Percentiles rank a stretch among this genome's conserved stretches.
Evolutionary conservation across 1,284 basidiomycete species (phyloP).

Genomic region (Naganishia albida): DNA sequence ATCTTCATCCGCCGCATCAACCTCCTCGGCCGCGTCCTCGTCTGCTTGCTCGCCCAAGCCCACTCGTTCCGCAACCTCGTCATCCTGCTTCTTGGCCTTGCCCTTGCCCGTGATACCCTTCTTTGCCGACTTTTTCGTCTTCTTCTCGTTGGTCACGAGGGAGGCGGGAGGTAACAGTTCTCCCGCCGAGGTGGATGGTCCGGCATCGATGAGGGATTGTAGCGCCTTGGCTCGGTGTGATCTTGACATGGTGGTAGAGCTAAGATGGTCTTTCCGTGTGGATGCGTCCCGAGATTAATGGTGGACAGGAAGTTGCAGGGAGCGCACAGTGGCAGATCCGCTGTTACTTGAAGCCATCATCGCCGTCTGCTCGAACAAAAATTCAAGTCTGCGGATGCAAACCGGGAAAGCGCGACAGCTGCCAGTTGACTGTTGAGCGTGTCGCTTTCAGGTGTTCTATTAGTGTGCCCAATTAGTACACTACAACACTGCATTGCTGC

Average conservation of each 20-base stretch:
- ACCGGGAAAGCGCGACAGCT: not conserved
- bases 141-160: slow-evolving; percentile 35
- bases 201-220: slow-evolving; percentile 50
- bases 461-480: no score
- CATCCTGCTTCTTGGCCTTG: slow-evolving; percentile 7
- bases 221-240: slow-evolving; percentile 54
- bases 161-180: slow-evolving; percentile 33
- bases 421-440: no score
- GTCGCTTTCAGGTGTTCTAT: no score
- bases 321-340: no score
- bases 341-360: no score
- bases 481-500: no score
- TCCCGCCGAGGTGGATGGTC: slow-evolving; percentile 48
- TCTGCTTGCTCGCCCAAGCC: slow-evolving; percentile 18
- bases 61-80: slow-evolving; percentile 12
- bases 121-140: slow-evolving; percentile 33
- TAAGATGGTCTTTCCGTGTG: not conserved
- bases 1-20: slow-evolving; percentile 10
- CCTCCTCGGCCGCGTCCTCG: not conserved
- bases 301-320: no score
- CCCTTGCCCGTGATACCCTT: slow-evolving; percentile 39
- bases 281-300: no score
- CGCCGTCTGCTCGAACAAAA: no score
- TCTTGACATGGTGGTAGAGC: slow-evolving; percentile 37
- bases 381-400: not conserved